Evolutionary conservation across 192 early-diverging fungal genomes (phyloP), one percentile per base, ranked within the genome.

Genomic region (Piromyces finnis): DNA sequence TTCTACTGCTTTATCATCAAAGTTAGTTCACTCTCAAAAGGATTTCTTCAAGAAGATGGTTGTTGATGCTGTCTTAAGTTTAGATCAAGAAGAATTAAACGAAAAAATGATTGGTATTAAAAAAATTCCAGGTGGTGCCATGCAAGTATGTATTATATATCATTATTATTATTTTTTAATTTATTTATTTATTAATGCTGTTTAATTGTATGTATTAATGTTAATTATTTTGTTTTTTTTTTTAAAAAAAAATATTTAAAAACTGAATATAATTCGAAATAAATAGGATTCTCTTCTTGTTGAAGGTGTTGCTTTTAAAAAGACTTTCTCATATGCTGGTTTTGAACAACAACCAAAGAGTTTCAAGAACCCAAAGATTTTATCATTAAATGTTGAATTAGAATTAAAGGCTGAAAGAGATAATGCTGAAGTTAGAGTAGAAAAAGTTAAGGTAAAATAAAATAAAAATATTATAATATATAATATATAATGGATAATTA

Each of bases 331-430:
- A 28, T 98, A 99, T 85, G 97, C 97, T 36, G 97, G 97, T 80
- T 99, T 99, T 82, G 97, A 99, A 87, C 97, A 99, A 87, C 96
- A 99, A 86, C 97, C 97, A 81, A 99, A 99, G 87, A 84, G 87
- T 30, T 97, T 98, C 85, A 90, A 91, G 82, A 88, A 92, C 85
- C 97, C 96, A 81, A 94, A 92, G 87, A 93, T 99, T 68, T 85
- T 96, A 77, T 94, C 91, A 80, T 90, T 99, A 84, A 98, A 99
- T 84, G 95, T 99, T 35, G 96, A 99, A 88, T 88, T 99, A 78
- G 97, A 99, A 87, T 87, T 99, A 81, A 99, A 98, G 91, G 97
- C 97, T 59, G 97, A 99, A 84, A 95, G 95, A 84, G 97, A 99
- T 83, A 99, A 99, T 85, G 97, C 97, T 29, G 97, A 99, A 91